Base-by-base conservation (phyloP, 306 rosid species). In the Cucurbita moschata region DNA sequence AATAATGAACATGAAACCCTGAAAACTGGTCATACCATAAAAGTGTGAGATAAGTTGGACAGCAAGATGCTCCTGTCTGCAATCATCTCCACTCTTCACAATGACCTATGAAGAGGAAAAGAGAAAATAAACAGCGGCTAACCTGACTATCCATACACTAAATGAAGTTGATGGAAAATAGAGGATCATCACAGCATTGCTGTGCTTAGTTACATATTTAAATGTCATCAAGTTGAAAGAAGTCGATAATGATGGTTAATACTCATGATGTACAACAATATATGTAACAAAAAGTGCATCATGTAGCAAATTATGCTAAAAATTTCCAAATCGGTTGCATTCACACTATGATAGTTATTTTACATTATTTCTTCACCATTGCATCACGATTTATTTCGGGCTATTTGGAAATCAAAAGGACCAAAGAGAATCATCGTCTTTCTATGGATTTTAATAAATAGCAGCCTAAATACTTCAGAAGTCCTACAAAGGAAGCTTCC, bases 71-170 rank as follows among this genome's bases (percentile, higher is more conserved):
- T 95, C 99, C 84, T 95, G 99, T 87, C 99, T 86, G 85, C 99
- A 95, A 87, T 95, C 99, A 82, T 91, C 97, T 76, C 99, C 99
- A 80, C 99, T 95, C 89, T 95, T 95, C 62, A 95, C 99, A 79
- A 95, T 95, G 73, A 89, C 87, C 99, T 95, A 72, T 60, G 75
- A 50, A 13, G 75, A 65, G 21, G 57, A 6, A 77, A 69, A 58
- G 42, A 57, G 42, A 30, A 14, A 57, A 56, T 49, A 49, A 39
- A 62, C 19, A 54, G 6, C 12, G 15, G 23, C 11, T 63, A 52
- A 74, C 46, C 47, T 43, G 16, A 50, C 16, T 60, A 23, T 47
- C 35, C 54, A 39, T 38, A 52, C 30, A 70, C 74, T 51, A 51
- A 51, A 35, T 35, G 60, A 42, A 35, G 5, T 19, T 70, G 15